Conservation (phyloP, 257 asterid species). For the Nicotiana knightiana region DNA sequence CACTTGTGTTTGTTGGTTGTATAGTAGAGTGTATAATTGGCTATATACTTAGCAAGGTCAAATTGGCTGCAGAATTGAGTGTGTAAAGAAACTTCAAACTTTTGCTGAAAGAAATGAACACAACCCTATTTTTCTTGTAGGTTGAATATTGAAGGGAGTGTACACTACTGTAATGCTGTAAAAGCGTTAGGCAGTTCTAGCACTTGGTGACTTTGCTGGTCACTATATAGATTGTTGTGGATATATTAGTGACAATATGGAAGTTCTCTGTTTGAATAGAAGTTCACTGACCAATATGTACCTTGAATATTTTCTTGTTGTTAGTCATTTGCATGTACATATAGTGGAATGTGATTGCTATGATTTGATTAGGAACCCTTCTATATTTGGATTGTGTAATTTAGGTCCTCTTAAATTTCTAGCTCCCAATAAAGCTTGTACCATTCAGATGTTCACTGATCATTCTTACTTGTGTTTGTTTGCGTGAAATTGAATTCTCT, state of each 20-base stretch:
- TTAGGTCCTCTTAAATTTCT: neutral
- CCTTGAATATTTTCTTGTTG: neutral
- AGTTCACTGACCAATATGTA: neutral
- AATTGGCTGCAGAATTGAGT: too few species aligned
- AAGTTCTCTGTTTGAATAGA: neutral
- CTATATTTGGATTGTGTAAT: neutral
- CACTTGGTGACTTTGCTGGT: neutral
- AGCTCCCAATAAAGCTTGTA: neutral
- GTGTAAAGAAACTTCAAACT: too few species aligned
- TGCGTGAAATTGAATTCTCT: neutral
- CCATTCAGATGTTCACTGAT: neutral
- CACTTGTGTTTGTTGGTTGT: too few species aligned
- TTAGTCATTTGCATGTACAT: conserved; percentile 7
- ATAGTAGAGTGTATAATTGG: too few species aligned
- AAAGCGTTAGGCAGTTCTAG: neutral
- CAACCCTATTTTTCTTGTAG: too few species aligned
- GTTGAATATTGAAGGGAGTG: conserved; percentile 8
- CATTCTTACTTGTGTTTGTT: neutral
- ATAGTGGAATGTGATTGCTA: conserved; percentile 3
- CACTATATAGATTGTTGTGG: neutral
- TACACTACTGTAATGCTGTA: conserved; percentile 11
- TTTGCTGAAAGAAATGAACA: too few species aligned
- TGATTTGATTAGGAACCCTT: neutral
- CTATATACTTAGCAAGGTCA: too few species aligned
- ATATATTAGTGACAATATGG: neutral